phyloP scores from a whole-genome alignment of 1,139 yeast genomes.

The Pichia sp. region DNA sequence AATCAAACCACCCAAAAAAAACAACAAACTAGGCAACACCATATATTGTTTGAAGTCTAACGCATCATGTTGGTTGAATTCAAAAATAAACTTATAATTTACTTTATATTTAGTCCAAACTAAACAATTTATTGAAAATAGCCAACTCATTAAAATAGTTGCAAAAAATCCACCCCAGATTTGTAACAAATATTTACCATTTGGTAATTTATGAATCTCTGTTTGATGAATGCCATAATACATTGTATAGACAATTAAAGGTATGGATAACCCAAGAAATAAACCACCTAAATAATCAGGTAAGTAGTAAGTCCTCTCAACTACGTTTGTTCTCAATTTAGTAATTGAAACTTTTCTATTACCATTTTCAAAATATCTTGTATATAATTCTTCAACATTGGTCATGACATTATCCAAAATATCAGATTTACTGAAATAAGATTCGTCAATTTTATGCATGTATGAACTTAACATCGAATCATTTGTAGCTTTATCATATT shows the following conservation, averaged over 20 bases:
- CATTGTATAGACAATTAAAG: slow-evolving; percentile 50
- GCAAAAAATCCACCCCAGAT: slow-evolving; percentile 90
- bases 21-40: slow-evolving; percentile 53
- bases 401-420: slow-evolving; percentile 54
- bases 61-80: slow-evolving; percentile 68
- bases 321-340: slow-evolving; percentile 49
- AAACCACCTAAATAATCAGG: slow-evolving; percentile 56
- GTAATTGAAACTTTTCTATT: slow-evolving; percentile 73
- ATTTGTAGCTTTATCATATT: slow-evolving; percentile 70
- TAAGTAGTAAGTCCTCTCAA: slow-evolving; percentile 35
- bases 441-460: slow-evolving; percentile 49
- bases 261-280: slow-evolving; percentile 62
- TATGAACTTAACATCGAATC: slow-evolving; percentile 45
- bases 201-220: slow-evolving; percentile 35
- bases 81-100: slow-evolving; percentile 89
- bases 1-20: slow-evolving; percentile 51
- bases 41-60: slow-evolving; percentile 60
- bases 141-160: slow-evolving; percentile 47
- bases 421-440: slow-evolving; percentile 61
- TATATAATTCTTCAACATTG: slow-evolving; percentile 62
- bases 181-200: slow-evolving; percentile 60
- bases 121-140: slow-evolving; percentile 63
- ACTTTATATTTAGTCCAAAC: slow-evolving; percentile 72
- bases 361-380: slow-evolving; percentile 62
- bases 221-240: slow-evolving; percentile 44